These are phyloP conservation scores for Venturia pyrina DNA, from an alignment of 2,329 filamentous ascomycete genomes.

Conservation along the genomic window DNA sequence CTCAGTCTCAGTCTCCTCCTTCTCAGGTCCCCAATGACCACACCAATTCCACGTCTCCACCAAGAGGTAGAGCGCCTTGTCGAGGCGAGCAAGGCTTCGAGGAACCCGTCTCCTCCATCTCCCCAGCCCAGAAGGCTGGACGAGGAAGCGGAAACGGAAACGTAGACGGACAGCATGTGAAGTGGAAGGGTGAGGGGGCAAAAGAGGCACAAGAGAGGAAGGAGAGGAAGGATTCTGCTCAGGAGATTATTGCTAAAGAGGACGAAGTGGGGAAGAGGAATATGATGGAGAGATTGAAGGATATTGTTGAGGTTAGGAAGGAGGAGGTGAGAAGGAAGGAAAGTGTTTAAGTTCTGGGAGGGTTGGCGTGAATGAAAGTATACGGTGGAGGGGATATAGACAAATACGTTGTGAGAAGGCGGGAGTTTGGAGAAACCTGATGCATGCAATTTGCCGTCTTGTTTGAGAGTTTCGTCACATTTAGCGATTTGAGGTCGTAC, in stretches of 20 bases:
- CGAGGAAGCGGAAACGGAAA: neutral
- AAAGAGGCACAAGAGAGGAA: neutral
- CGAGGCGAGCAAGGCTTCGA: neutral
- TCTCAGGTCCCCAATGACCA: neutral
- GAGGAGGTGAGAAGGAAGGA: neutral
- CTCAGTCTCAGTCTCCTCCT: neutral
- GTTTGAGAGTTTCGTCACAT: too few species aligned
- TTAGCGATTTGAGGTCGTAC: too few species aligned
- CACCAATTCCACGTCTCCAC: neutral
- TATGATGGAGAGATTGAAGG: constrained; percentile 4
- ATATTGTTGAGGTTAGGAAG: neutral
- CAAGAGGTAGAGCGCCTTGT: neutral
- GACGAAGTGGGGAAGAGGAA: neutral
- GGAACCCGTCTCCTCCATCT: neutral
- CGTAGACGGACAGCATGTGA: neutral
- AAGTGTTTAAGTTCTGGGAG: neutral
- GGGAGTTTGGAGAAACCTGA: too few species aligned
- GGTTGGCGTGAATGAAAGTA: too few species aligned
- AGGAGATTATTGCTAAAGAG: neutral
- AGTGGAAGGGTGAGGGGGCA: neutral
- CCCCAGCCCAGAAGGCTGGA: neutral
- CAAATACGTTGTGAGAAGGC: too few species aligned
- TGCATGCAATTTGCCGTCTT: too few species aligned
- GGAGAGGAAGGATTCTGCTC: neutral
- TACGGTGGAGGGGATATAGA: too few species aligned